Conservation (phyloP, 805 yeast genomes). For the Yarrowia divulgata region DNA sequence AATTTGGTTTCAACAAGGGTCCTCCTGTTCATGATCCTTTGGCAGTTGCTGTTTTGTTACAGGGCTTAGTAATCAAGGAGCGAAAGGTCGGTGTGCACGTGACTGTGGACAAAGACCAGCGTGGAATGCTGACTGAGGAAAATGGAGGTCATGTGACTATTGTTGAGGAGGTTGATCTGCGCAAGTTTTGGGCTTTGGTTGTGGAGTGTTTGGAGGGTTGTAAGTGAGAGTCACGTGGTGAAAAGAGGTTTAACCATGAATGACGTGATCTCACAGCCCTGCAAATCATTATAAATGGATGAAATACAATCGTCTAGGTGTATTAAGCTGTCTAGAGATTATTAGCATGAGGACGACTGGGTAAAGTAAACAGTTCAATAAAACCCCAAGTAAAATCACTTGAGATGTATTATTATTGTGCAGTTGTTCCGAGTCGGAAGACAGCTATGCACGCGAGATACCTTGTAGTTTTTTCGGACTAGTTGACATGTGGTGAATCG, state of each 20-base stretch:
- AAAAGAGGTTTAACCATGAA: too few species aligned
- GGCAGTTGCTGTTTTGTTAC: slow-evolving; percentile 65
- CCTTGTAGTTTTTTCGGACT: too few species aligned
- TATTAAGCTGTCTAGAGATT: too few species aligned
- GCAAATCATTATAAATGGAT: too few species aligned
- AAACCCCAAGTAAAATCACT: too few species aligned
- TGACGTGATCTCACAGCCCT: not conserved
- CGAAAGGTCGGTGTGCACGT: not conserved
- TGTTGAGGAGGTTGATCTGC: slow-evolving; percentile 2
- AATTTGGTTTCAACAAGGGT: slow-evolving; percentile 58
- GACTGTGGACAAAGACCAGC: not conserved
- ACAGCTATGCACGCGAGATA: too few species aligned
- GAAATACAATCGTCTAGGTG: too few species aligned
- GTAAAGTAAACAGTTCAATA: too few species aligned
- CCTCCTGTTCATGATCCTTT: slow-evolving; percentile 86
- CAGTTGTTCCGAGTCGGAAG: too few species aligned
- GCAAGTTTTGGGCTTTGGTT: slow-evolving; percentile 4
- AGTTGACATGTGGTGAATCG: too few species aligned
- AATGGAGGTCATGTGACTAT: not conserved
- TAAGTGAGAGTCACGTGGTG: not conserved
- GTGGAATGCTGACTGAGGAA: slow-evolving; percentile 2
- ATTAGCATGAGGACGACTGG: too few species aligned
- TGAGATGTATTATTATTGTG: too few species aligned
- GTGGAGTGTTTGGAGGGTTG: not conserved
- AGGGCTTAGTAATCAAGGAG: not conserved